Conservation (phyloP, 106 monocot genomes). For the Dioscorea alata region DNA sequence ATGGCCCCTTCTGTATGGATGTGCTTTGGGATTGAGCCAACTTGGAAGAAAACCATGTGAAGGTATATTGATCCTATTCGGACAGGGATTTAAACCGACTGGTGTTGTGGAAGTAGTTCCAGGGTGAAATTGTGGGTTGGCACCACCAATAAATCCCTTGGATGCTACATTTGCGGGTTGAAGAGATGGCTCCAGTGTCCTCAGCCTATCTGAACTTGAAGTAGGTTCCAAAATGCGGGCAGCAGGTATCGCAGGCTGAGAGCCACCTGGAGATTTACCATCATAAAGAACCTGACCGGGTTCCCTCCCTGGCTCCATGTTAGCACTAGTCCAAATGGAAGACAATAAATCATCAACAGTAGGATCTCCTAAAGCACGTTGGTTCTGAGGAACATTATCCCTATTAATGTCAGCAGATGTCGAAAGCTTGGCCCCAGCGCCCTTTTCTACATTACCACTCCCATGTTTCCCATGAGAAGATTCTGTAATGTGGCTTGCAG, state of each 20-base stretch:
- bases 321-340: background rate
- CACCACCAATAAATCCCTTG: background rate
- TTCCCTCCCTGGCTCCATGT: slow-evolving; percentile 6
- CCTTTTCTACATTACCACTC: background rate
- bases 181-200: background rate
- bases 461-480: background rate
- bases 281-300: background rate
- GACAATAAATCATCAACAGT: slow-evolving; percentile 18
- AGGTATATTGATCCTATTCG: background rate
- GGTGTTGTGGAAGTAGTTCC: slow-evolving; percentile 6
- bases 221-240: background rate
- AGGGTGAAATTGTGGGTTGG: background rate
- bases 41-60: slow-evolving; percentile 3
- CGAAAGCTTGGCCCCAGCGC: background rate
- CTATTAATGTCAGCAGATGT: slow-evolving; percentile 9
- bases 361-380: slow-evolving; percentile 1
- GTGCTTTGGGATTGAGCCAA: background rate
- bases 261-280: slow-evolving; percentile 17
- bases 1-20: slow-evolving; percentile 6
- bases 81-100: background rate
- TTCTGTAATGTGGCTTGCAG: slow-evolving; percentile 7
- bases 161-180: background rate
- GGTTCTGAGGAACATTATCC: slow-evolving; percentile 1
- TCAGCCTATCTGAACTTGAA: background rate
- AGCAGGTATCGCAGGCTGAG: background rate